Conservation (phyloP, 83 land plant species). For the Diphasiastrum complanatum region DNA sequence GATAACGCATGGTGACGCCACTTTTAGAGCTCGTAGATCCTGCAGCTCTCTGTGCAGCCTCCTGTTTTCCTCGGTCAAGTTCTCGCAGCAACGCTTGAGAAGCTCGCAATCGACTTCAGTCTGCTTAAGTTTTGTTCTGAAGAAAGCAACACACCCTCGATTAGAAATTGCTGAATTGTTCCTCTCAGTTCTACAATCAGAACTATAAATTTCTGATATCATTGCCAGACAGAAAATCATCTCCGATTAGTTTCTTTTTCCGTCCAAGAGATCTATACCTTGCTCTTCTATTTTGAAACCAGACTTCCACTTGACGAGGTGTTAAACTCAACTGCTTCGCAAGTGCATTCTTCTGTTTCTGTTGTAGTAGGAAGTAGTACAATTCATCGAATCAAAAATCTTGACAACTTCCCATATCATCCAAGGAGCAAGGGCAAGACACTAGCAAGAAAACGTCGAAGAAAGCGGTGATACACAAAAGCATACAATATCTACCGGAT, state of each 20-base stretch:
- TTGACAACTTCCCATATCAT: no score
- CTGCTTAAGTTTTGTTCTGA: slow-evolving; percentile 35
- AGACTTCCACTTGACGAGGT: slow-evolving; percentile 60
- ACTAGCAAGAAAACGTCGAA: no score
- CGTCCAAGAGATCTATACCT: slow-evolving; percentile 21
- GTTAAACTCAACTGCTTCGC: slow-evolving; percentile 48
- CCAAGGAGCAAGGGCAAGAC: no score
- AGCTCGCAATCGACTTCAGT: slow-evolving; percentile 54
- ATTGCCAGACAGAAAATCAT: no score
- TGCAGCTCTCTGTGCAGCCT: slow-evolving; percentile 46
- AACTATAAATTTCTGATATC: no score
- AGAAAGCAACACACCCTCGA: no score
- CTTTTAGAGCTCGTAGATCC: slow-evolving; percentile 42
- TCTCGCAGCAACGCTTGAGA: slow-evolving; percentile 47
- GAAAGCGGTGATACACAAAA: neutral
- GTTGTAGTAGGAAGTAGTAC: no score
- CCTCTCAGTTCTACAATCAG: no score
- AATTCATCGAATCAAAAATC: no score
- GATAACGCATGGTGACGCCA: slow-evolving; percentile 25
- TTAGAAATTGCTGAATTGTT: no score
- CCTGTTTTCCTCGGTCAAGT: slow-evolving; percentile 44
- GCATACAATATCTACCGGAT: slow-evolving; percentile 33
- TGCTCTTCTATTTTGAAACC: slow-evolving; percentile 60
- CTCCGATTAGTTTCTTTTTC: neutral
- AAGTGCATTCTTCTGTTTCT: slow-evolving; percentile 54